Percentiles rank a stretch among this genome's conserved stretches.
Conservation (phyloP, 2,329 filamentous ascomycete species). For the Pseudocercospora ulei region DNA sequence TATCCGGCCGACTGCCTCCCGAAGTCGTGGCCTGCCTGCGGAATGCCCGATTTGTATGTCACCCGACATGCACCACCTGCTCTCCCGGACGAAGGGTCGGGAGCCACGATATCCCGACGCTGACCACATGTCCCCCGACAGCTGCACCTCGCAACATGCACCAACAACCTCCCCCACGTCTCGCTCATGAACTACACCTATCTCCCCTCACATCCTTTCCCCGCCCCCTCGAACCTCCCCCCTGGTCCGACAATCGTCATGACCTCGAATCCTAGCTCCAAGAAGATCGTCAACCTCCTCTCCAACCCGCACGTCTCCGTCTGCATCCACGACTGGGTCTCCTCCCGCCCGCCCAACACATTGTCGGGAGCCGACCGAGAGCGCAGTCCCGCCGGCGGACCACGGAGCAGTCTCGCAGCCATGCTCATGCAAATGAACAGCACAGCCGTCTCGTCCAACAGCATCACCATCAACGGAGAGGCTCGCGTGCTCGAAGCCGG, state of each 20-base stretch:
- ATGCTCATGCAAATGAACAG: conserved; percentile 87
- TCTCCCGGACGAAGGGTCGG: too few relatives aligned
- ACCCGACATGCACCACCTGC: conserved; percentile 29
- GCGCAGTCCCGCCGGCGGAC: conserved; percentile 54
- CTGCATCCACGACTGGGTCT: conserved; percentile 97
- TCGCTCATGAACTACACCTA: conserved; percentile 99
- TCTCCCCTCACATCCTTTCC: conserved; percentile 49
- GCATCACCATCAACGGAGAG: conserved; percentile 83
- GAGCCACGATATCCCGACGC: neutral
- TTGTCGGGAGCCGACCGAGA: conserved; percentile 41
- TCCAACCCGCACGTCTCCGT: conserved; percentile 80
- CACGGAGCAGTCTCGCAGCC: conserved; percentile 64
- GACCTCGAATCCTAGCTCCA: conserved; percentile 71
- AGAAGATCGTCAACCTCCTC: conserved; percentile 71
- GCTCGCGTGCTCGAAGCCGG: conserved; percentile 63
- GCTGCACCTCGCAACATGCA: conserved; percentile 92
- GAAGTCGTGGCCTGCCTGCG: conserved; percentile 87
- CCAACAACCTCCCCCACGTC: conserved; percentile 73
- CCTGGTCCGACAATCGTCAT: conserved; percentile 64
- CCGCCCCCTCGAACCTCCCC: conserved; percentile 47
- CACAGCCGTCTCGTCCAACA: conserved; percentile 75
- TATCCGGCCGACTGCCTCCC: conserved; percentile 60
- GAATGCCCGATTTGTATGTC: conserved; percentile 79
- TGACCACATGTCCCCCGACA: conserved; percentile 35
- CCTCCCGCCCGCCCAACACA: conserved; percentile 66